Conservation (phyloP, 2,329 filamentous ascomycete species). For the Monosporascus sp. region DNA sequence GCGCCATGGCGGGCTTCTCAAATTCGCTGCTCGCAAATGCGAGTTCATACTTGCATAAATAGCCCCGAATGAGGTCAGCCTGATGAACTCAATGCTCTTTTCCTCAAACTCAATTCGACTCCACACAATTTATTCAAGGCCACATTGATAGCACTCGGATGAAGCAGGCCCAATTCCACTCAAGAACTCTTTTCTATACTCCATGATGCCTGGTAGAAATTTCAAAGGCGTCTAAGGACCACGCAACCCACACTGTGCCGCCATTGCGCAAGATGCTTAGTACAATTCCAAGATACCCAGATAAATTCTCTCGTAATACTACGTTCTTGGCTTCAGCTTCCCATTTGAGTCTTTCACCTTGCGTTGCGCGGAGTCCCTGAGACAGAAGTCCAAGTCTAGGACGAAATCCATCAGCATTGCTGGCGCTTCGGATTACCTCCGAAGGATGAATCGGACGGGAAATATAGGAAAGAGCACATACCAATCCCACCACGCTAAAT, state of each 20-base stretch:
- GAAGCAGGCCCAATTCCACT: neutral
- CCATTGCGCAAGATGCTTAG: conserved; percentile 2
- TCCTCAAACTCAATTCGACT: neutral
- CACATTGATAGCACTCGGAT: neutral
- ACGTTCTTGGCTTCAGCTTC: neutral
- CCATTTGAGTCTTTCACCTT: neutral
- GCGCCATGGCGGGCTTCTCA: conserved; percentile 1
- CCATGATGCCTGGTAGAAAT: neutral
- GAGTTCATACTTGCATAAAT: conserved; percentile 3
- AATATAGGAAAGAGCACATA: neutral
- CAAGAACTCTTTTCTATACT: neutral
- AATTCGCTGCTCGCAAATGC: conserved; percentile 5
- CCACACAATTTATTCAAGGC: neutral
- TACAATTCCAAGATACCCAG: neutral
- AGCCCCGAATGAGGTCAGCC: conserved; percentile 2
- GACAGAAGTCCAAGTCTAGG: neutral
- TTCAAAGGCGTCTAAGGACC: neutral
- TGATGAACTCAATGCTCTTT: neutral
- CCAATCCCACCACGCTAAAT: neutral
- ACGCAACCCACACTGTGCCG: neutral
- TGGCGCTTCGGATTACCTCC: neutral
- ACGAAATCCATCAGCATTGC: neutral
- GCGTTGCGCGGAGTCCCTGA: neutral
- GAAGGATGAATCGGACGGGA: neutral
- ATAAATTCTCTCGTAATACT: neutral